Conservation (phyloP, 2,329 filamentous ascomycete genomes). For the Trichothecium roseum region DNA sequence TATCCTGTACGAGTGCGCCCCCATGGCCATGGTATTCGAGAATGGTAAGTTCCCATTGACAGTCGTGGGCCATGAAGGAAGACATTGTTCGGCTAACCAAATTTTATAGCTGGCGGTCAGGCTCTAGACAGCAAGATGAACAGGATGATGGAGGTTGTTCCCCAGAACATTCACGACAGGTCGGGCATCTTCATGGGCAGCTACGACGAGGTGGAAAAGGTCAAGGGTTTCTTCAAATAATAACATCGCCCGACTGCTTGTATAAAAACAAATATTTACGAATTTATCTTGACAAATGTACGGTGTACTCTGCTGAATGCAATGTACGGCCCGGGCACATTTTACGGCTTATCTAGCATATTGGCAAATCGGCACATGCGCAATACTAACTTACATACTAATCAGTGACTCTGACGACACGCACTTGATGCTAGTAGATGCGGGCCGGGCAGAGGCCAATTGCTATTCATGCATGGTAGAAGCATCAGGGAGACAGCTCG, state of each 20-base stretch:
- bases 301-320: no score
- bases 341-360: no score
- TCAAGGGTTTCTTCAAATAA: constrained; percentile 64
- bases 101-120: constrained; percentile 67
- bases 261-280: background rate
- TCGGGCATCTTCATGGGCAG: constrained; percentile 96
- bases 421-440: no score
- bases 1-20: constrained; percentile 96
- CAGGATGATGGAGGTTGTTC: constrained; percentile 80
- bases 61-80: background rate
- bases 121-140: constrained; percentile 86
- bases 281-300: no score
- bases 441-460: no score
- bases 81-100: constrained; percentile 14
- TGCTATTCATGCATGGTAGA: no score
- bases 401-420: no score
- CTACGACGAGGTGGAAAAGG: constrained; percentile 90
- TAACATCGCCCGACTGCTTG: no score
- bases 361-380: no score
- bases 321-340: no score
- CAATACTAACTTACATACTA: no score
- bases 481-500: no score
- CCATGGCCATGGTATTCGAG: constrained; percentile 98
- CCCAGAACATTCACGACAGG: constrained; percentile 88
- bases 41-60: constrained; percentile 58